These are phyloP conservation scores for Chytriomyces hyalinus DNA, from an alignment of 192 early-diverging fungal genomes.

Conservation along the genomic window DNA sequence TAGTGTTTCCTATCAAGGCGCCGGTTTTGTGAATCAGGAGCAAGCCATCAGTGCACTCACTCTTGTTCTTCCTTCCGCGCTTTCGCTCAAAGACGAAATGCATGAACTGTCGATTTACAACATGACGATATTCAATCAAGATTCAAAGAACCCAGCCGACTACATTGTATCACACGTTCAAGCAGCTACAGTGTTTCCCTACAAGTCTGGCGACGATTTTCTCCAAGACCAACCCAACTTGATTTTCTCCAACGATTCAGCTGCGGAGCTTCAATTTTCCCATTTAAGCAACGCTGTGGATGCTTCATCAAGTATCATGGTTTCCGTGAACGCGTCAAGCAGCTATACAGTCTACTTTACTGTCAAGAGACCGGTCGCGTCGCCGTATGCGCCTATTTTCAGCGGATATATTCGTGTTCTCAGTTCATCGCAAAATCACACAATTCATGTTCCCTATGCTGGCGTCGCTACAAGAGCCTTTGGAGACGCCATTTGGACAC, in stretches of 20 bases:
- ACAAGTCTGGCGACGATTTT: neutral
- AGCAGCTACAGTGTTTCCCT: constrained; percentile 22
- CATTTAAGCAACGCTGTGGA: neutral
- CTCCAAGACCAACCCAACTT: neutral
- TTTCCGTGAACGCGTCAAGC: neutral
- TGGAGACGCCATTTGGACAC: neutral
- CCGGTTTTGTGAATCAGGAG: constrained; percentile 59
- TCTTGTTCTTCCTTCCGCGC: constrained; percentile 48
- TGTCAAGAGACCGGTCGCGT: neutral
- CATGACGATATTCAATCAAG: constrained; percentile 50
- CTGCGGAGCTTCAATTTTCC: neutral
- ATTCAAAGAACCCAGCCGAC: constrained; percentile 40
- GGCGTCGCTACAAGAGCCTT: neutral
- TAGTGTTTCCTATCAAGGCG: constrained; percentile 49
- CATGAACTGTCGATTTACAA: constrained; percentile 17
- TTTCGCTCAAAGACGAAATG: constrained; percentile 62
- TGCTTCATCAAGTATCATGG: neutral
- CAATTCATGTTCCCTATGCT: neutral
- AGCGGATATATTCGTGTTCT: neutral
- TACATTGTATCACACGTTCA: constrained; percentile 41
- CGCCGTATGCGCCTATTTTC: neutral
- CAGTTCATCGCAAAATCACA: neutral
- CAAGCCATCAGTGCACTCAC: constrained; percentile 44
- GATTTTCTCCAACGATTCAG: neutral
- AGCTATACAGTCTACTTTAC: neutral